Percentiles rank a stretch among this genome's conserved stretches.
Evolutionary conservation across 352 stramenopile species (phyloP).

Genomic region (Pythium diclinum): DNA sequence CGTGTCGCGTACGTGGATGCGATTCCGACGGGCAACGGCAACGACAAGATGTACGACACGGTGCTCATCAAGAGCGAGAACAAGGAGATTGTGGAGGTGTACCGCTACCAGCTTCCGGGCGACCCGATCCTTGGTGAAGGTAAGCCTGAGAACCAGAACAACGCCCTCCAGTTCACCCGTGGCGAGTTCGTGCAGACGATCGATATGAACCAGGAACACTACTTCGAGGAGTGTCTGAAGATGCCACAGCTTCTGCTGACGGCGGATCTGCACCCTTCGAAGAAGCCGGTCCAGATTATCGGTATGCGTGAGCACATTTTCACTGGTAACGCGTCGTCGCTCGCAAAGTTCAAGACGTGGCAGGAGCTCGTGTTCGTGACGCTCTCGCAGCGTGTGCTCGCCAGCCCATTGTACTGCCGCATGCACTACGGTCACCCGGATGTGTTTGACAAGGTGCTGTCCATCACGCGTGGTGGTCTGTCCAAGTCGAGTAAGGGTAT

Average conservation of each 20-base stretch:
- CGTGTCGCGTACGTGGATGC: constrained; percentile 85
- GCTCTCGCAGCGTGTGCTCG: constrained; percentile 76
- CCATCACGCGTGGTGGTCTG: constrained; percentile 69
- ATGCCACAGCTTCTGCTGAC: constrained; percentile 79
- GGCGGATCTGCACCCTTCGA: constrained; percentile 61
- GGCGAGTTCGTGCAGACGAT: constrained; percentile 88
- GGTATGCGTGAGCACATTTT: constrained; percentile 89
- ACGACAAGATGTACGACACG: constrained; percentile 54
- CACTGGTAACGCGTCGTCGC: constrained; percentile 76
- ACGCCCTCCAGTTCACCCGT: constrained; percentile 71
- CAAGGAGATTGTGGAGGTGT: constrained; percentile 74
- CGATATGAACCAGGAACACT: constrained; percentile 88
- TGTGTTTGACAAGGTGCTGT: constrained; percentile 80
- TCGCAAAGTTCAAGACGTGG: constrained; percentile 85
- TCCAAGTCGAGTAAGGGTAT: constrained; percentile 83
- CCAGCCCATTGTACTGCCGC: constrained; percentile 65
- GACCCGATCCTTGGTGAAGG: constrained; percentile 80
- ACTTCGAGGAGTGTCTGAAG: constrained; percentile 86
- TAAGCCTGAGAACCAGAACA: constrained; percentile 88
- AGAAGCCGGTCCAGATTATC: constrained; percentile 77
- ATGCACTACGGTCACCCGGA: constrained; percentile 87
- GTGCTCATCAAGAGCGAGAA: constrained; percentile 81
- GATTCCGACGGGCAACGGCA: constrained; percentile 36
- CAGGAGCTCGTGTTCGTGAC: constrained; percentile 85
- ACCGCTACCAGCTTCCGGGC: constrained; percentile 76